Conservation (phyloP, 345 rosid species). For the Populus nigra region DNA sequence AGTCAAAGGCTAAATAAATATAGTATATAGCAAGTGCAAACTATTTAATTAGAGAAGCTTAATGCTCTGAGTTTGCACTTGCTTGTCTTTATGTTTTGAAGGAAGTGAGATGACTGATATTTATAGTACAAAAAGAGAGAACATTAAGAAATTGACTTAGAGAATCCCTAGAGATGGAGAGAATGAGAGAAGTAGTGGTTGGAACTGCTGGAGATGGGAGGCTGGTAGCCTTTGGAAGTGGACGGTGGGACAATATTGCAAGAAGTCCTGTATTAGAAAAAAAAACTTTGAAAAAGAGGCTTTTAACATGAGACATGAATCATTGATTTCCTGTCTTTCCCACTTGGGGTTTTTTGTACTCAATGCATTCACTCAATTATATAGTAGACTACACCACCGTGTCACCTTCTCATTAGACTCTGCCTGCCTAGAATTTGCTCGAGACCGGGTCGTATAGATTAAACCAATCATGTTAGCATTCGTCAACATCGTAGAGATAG, state of each 20-base stretch:
- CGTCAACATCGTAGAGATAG: not conserved
- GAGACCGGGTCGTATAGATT: not conserved
- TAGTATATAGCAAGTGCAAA: not conserved
- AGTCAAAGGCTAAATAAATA: not conserved
- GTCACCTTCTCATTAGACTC: not conserved
- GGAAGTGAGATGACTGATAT: constrained; percentile 17
- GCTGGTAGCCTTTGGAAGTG: constrained; percentile 7
- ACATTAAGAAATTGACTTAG: constrained; percentile 32
- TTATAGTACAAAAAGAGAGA: constrained; percentile 27
- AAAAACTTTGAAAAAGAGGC: not conserved
- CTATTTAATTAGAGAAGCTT: not conserved
- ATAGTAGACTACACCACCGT: not conserved
- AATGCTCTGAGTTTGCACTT: not conserved
- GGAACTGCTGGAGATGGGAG: constrained; percentile 15
- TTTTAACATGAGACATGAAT: constrained; percentile 15
- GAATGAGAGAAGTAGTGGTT: constrained; percentile 19
- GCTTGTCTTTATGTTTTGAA: constrained; percentile 11
- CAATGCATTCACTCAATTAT: not conserved
- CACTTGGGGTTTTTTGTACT: not conserved
- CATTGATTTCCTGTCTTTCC: not conserved
- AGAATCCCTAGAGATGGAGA: constrained; percentile 19
- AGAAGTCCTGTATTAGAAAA: not conserved
- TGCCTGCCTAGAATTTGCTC: not conserved
- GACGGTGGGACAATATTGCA: constrained; percentile 25
- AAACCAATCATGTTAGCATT: not conserved